These are phyloP conservation scores for Neurospora sp. DNA, from an alignment of 495 filamentous ascomycete species.

Conservation along the genomic window DNA sequence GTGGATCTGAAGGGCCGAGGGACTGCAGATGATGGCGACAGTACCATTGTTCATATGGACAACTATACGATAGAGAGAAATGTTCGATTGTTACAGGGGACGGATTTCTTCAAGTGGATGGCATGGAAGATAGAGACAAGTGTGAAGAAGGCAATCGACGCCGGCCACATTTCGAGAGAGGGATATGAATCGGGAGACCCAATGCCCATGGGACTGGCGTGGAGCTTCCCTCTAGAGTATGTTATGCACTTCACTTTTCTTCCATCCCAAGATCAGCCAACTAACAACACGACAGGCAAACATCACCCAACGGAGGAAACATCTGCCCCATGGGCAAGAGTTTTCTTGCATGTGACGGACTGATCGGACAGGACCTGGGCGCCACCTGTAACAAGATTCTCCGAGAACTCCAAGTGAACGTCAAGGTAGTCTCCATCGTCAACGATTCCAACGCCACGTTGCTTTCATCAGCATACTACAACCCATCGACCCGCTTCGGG, in stretches of 20 bases:
- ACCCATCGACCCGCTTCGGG: constrained; percentile 50
- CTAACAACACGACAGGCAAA: constrained; percentile 48
- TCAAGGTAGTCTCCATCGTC: constrained; percentile 68
- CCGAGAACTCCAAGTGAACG: constrained; percentile 30
- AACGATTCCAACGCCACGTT: constrained; percentile 78
- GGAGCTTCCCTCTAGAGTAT: constrained; percentile 83
- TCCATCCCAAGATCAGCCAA: not conserved
- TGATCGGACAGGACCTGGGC: constrained; percentile 41
- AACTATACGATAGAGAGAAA: constrained; percentile 41
- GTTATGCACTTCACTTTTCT: constrained; percentile 11
- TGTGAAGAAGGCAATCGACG: constrained; percentile 26
- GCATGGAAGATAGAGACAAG: constrained; percentile 59
- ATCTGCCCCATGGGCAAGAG: constrained; percentile 81
- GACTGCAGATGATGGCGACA: constrained; percentile 12
- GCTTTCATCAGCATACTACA: constrained; percentile 64
- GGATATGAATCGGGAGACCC: constrained; percentile 7
- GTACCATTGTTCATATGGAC: constrained; percentile 33
- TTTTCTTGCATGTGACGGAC: constrained; percentile 46
- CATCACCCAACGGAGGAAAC: constrained; percentile 60
- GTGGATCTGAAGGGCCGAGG: constrained; percentile 51
- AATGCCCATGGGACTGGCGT: constrained; percentile 61
- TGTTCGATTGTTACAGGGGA: constrained; percentile 34
- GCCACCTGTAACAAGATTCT: constrained; percentile 42
- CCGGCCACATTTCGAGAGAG: constrained; percentile 13
- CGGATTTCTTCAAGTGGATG: constrained; percentile 70